These are phyloP conservation scores for Dictyostelium capitatum DNA, from an alignment of 78 protist genomes.

Conservation along the genomic window DNA sequence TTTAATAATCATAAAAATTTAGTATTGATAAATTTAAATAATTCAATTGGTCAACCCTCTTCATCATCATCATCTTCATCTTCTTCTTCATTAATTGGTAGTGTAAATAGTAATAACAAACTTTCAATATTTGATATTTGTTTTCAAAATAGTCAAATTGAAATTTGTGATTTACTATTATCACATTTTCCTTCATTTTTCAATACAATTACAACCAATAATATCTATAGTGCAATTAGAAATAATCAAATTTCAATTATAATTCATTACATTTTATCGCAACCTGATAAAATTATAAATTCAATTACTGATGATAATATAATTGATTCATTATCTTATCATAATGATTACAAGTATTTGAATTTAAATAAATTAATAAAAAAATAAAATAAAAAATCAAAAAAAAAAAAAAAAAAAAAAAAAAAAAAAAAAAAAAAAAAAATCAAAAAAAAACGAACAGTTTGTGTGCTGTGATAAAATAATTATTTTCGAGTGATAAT, in stretches of 20 bases:
- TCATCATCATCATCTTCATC: too few relatives aligned
- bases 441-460: neutral
- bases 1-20: neutral
- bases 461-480: neutral
- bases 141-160: neutral
- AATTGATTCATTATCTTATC: neutral
- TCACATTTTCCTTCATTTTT: neutral
- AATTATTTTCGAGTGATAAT: neutral
- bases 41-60: neutral
- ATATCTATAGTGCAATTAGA: neutral
- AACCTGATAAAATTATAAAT: too few relatives aligned
- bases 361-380: neutral
- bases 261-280: neutral
- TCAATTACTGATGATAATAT: too few relatives aligned
- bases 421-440: neutral
- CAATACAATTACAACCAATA: neutral
- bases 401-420: too few relatives aligned
- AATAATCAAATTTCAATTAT: neutral
- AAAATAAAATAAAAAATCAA: neutral
- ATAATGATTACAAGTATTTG: neutral
- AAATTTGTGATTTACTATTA: constrained; percentile 2
- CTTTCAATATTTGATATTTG: constrained; percentile 4
- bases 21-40: neutral
- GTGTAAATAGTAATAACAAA: neutral
- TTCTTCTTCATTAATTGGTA: too few relatives aligned